These are phyloP conservation scores for Neobulgaria alba DNA, from an alignment of 2,329 filamentous ascomycete genomes.

Conservation along the genomic window DNA sequence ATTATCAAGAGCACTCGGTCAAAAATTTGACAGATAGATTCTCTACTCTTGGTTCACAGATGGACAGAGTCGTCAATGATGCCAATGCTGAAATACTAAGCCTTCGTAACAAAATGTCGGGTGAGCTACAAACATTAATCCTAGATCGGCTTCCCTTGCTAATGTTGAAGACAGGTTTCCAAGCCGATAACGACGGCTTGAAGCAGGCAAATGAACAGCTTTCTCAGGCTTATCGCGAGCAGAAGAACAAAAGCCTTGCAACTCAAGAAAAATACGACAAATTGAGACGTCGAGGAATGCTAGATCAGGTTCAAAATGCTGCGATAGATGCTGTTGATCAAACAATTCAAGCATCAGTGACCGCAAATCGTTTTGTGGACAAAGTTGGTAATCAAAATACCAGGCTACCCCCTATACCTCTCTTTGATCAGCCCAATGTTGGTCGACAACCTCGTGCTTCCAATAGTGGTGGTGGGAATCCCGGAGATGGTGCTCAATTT, in stretches of 20 bases:
- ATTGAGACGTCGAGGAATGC: constrained; percentile 45
- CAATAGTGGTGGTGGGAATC: constrained; percentile 4
- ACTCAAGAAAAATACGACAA: constrained; percentile 58
- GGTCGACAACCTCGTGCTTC: constrained; percentile 6
- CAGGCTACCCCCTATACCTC: constrained; percentile 10
- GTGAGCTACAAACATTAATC: constrained; percentile 35
- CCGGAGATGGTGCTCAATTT: constrained; percentile 3
- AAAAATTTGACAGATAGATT: constrained; percentile 69
- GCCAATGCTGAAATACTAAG: constrained; percentile 64
- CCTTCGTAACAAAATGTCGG: constrained; percentile 55
- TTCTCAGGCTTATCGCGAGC: constrained; percentile 56
- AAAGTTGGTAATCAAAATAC: constrained; percentile 15
- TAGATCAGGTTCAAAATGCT: constrained; percentile 46
- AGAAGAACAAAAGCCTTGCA: constrained; percentile 59
- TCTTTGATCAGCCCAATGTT: constrained; percentile 13
- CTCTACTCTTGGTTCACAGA: constrained; percentile 49
- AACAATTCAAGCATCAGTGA: constrained; percentile 29
- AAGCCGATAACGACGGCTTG: constrained; percentile 52
- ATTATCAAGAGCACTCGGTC: constrained; percentile 69
- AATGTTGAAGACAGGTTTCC: constrained; percentile 37
- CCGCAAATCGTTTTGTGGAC: constrained; percentile 21
- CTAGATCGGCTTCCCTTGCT: constrained; percentile 2
- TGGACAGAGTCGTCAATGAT: constrained; percentile 67
- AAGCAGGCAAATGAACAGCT: constrained; percentile 67
- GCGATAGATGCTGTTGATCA: constrained; percentile 42